Base-by-base conservation (phyloP, 2,329 filamentous ascomycete genomes). In the Elsinoe batatas region DNA sequence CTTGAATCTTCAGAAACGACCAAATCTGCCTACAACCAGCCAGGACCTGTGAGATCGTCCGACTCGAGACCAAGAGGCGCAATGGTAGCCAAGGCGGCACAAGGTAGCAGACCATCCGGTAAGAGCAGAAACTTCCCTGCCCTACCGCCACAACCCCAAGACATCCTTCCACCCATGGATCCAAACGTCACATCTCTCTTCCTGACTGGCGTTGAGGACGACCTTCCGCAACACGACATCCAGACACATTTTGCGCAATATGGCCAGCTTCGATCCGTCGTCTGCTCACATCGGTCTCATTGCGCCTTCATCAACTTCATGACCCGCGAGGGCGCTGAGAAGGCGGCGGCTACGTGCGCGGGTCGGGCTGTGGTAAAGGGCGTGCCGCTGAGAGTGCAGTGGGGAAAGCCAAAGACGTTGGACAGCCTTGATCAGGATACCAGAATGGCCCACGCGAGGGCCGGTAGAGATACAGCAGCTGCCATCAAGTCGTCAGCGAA, bases 281-380 rank as follows among this genome's bases (percentile, higher is more conserved):
- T 98, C 36, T 97, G 93, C 71, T 96, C 91, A 5, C 93, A 98
- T 73, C 90, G 95, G 75, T 91, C 91, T 13, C 93, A 97, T 67
- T 97, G 91, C 69, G 93, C 93, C 1, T 98, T 97, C 67, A 78
- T 98, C 72, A 98, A 98, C 72, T 98, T 89, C 68, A 83, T 90
- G 63, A 88, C 85, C 2, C 81, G 93, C 57, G 83, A 88, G 59
- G 85, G 81, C 1, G 93, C 94, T 0, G 93, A 98, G 72, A 83
- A 80, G 57, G 94, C 94, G 0, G 88, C 93, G 0, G 82, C 82
- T 33, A 82, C 87, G 17, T 91, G 89, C 63, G 86, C 95, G 69
- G 93, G 94, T 5, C 87, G 86, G 59, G 89, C 90, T 0, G 82
- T 97, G 5, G 88, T 98, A 64, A 84, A 90, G 35, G 93, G 93